Evolutionary conservation across 768 basidiomycete species (phyloP), one percentile per base, ranked within the genome.

Genomic region (Amanita polypyramis): DNA sequence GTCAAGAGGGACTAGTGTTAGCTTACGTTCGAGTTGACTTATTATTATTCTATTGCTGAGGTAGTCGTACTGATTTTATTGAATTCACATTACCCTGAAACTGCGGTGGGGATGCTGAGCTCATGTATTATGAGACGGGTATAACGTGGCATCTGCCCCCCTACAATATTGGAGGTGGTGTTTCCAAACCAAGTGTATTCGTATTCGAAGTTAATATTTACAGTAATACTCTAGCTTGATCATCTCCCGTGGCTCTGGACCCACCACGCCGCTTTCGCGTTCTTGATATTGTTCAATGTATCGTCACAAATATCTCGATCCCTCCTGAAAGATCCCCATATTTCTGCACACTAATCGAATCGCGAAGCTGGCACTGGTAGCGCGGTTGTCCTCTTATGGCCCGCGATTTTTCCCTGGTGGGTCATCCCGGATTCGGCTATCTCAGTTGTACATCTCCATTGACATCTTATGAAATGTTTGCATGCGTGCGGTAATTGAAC

Each of bases 251-350:
- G 12, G 30, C 5, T 34, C 9, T 20, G 12, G 15, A 15, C 27
- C 25, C 12, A 35, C 45, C 39, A 46, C 45, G 45, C 35, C 25
- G 21, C 6, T 11, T 23, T 29, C 45, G 34, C 45, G 45, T 46
- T 46, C 34, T 15, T 21, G 17, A 42, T 42, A 25, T 27, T 7
- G 15, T 41, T 17, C 40, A 27, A 27, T 23, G 27, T 20, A 23
- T 10, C 21, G n/a, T 41, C 21, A 27, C 8, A 38, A 38, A 11
- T 5, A 19, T 14, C 27, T 42, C 23, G 40, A 42, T 27, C 40
- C 8, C 40, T 27, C 27, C 40, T 29, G 7, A 9, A 27, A n/a
- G 14, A 15, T 23, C 23, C 25, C 23, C 11, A n/a, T 42, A 17
- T 11, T 25, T 23, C 21, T 14, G 27, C 12, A 1, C 23, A 21